Percentiles rank a stretch among this genome's conserved stretches.
Conservation (phyloP, 2,329 filamentous ascomycete species). For the Penicillium crustosum region DNA sequence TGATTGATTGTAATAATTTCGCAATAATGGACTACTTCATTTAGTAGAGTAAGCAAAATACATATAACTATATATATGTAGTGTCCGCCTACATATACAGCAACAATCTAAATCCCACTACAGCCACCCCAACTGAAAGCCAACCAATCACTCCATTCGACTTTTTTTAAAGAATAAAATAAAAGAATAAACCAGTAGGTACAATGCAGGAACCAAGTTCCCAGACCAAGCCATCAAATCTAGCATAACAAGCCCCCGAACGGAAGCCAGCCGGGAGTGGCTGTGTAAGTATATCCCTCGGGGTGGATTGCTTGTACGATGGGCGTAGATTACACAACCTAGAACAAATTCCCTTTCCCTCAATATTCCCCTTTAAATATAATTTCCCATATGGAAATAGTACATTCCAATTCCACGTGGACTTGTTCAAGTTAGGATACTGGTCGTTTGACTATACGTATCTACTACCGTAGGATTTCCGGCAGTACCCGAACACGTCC, state of each 20-base stretch:
- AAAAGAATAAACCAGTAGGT: neutral
- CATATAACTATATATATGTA: fast-evolving
- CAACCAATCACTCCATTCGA: too few species aligned
- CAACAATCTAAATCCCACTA: too few species aligned
- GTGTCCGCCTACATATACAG: neutral
- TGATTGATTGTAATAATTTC: neutral
- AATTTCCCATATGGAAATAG: neutral
- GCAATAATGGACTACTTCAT: neutral
- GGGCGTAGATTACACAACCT: constrained; percentile 1
- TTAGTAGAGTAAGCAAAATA: neutral
- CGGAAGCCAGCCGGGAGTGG: neutral
- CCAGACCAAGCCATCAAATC: neutral
- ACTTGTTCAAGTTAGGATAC: neutral
- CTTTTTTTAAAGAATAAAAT: neutral
- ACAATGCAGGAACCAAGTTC: neutral
- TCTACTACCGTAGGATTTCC: neutral
- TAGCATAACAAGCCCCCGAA: neutral
- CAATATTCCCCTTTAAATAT: neutral
- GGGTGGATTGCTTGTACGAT: neutral
- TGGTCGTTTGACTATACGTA: neutral
- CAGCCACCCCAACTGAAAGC: too few species aligned
- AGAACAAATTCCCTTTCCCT: neutral
- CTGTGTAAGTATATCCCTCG: neutral
- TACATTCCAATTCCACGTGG: neutral
- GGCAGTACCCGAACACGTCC: neutral